phyloP scores from a whole-genome alignment of 768 basidiomycete genomes.

The Cubamyces lactineus region DNA sequence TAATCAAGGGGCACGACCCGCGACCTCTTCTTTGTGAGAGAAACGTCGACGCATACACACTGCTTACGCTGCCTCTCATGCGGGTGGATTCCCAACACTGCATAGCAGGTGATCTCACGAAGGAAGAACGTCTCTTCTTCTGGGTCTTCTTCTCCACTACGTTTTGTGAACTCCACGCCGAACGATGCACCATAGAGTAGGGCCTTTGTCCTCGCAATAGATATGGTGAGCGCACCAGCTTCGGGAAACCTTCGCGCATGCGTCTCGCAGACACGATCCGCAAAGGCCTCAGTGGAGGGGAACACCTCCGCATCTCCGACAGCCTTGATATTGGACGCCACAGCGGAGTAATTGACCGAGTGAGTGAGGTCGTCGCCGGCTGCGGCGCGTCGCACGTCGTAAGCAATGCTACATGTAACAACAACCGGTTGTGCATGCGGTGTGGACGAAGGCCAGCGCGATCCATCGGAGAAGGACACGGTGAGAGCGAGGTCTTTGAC shows the following conservation, averaged over 20 bases:
- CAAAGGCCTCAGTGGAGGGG: slow-evolving; percentile 50
- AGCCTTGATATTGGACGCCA: slow-evolving; percentile 36
- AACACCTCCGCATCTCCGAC: slow-evolving; percentile 39
- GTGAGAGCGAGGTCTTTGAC: slow-evolving; percentile 53
- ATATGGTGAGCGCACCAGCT: slow-evolving; percentile 45
- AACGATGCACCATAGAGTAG: slow-evolving; percentile 54
- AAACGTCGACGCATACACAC: slow-evolving; percentile 55
- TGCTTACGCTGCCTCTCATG: slow-evolving; percentile 70
- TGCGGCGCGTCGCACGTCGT: slow-evolving; percentile 55
- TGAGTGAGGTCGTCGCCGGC: slow-evolving; percentile 53
- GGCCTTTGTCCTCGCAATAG: slow-evolving; percentile 51
- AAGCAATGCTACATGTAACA: slow-evolving; percentile 52
- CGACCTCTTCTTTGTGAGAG: slow-evolving; percentile 32
- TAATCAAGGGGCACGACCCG: slow-evolving; percentile 40
- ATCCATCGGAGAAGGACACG: slow-evolving; percentile 44
- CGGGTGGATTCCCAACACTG: slow-evolving; percentile 69
- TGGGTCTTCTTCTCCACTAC: slow-evolving; percentile 14
- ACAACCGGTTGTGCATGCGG: slow-evolving; percentile 53
- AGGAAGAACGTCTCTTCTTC: slow-evolving; percentile 32
- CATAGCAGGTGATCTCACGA: slow-evolving; percentile 48
- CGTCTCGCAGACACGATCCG: slow-evolving; percentile 42
- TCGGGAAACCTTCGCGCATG: slow-evolving; percentile 41
- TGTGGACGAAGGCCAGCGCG: slow-evolving; percentile 47
- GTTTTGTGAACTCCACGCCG: slow-evolving; percentile 42
- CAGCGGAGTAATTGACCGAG: slow-evolving; percentile 67